phyloP scores from a whole-genome alignment of 306 rosid species.

The Sindora glabra region DNA sequence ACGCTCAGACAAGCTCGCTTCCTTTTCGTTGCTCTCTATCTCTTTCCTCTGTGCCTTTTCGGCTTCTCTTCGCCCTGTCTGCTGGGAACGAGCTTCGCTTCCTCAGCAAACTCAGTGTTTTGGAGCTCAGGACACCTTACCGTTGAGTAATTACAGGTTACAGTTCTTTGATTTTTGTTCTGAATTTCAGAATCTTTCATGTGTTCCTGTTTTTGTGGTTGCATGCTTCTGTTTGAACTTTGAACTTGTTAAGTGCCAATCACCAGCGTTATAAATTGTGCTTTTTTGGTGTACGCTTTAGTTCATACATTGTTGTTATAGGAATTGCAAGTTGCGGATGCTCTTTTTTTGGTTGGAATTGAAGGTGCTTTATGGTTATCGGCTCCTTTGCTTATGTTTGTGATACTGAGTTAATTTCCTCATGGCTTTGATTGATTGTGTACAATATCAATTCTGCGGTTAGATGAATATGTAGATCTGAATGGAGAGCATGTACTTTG shows the following conservation, averaged over 20 bases:
- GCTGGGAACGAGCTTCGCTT: conserved; percentile 13
- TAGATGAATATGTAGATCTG: conserved; percentile 40
- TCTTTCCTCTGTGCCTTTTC: conserved; percentile 17
- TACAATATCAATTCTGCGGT: conserved; percentile 1
- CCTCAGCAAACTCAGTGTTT: conserved; percentile 15
- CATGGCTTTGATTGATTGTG: background rate
- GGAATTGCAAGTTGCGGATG: background rate
- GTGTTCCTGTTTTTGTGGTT: background rate
- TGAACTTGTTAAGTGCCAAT: background rate
- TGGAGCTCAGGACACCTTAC: background rate
- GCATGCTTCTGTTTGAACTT: conserved; percentile 18
- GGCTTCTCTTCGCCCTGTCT: conserved; percentile 27
- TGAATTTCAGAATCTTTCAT: background rate
- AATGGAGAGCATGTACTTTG: conserved; percentile 10
- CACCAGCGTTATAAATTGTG: background rate
- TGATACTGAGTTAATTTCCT: background rate
- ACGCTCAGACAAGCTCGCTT: background rate
- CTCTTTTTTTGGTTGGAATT: background rate
- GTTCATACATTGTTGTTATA: background rate
- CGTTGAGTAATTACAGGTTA: conserved; percentile 19
- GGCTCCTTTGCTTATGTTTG: background rate
- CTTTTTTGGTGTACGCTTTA: background rate
- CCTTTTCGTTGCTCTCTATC: background rate
- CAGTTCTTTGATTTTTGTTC: background rate
- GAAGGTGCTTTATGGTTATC: background rate